phyloP scores from a whole-genome alignment of 257 asterid genomes.

The Solanum gandarillasii region DNA sequence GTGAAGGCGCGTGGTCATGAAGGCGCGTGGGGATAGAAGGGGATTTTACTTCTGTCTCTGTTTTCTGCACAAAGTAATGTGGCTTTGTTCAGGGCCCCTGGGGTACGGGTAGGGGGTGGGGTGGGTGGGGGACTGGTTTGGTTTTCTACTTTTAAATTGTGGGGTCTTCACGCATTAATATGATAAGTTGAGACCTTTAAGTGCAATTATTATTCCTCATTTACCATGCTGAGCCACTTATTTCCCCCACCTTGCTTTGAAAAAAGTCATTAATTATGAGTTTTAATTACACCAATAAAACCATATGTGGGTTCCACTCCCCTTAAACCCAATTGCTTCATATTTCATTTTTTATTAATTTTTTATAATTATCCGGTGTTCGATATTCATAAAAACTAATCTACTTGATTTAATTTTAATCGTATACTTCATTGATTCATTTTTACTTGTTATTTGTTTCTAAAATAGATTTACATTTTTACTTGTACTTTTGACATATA shows the following conservation, averaged over 20 bases:
- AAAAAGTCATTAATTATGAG: not conserved
- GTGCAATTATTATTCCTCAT: slow-evolving; percentile 2
- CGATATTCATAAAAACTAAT: not conserved
- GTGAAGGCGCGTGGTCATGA: not conserved
- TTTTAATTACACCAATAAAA: not conserved
- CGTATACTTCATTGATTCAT: too few relatives aligned
- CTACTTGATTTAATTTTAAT: not conserved
- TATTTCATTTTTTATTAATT: not conserved
- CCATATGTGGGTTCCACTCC: not conserved
- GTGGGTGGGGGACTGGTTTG: not conserved
- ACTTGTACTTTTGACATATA: not conserved
- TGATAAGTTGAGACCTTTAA: not conserved
- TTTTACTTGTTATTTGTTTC: too few relatives aligned
- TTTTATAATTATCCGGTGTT: not conserved
- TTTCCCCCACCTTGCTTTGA: not conserved
- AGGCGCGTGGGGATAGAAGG: not conserved
- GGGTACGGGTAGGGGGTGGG: too few relatives aligned
- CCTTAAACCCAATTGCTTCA: not conserved
- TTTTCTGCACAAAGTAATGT: not conserved
- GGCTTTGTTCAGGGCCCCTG: not conserved
- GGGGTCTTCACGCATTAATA: not conserved
- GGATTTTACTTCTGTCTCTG: not conserved
- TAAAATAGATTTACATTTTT: too few relatives aligned
- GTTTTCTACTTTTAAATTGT: not conserved
- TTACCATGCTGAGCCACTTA: not conserved